Evolutionary conservation across 257 asterid species (phyloP).

Genomic region (Capsicum chinense): DNA sequence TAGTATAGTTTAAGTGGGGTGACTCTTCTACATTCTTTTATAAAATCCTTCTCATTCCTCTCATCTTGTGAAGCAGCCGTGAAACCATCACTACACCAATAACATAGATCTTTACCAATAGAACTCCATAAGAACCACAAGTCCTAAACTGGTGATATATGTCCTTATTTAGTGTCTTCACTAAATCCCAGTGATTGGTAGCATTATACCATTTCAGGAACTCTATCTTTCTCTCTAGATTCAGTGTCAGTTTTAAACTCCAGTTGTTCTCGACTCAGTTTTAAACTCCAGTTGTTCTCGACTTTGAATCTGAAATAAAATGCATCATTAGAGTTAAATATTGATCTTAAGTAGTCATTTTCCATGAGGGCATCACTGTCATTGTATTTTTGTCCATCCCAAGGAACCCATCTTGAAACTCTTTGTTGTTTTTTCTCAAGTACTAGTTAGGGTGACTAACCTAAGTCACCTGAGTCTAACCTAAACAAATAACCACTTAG

Average conservation of each 20-base stretch:
- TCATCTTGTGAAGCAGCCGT: constrained; percentile 34
- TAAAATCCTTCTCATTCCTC: constrained; percentile 40
- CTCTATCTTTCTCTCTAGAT: constrained; percentile 31
- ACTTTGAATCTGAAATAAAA: constrained; percentile 42
- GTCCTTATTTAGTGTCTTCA: too few relatives aligned
- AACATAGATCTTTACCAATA: constrained; percentile 26
- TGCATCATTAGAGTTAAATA: constrained; percentile 34
- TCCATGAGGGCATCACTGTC: constrained; percentile 32
- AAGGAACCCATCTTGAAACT: constrained; percentile 52
- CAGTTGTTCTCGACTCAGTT: constrained; percentile 25
- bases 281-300: neutral
- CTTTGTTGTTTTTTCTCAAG: constrained; percentile 41
- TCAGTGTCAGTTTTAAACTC: constrained; percentile 32
- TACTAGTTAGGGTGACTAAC: constrained; percentile 18
- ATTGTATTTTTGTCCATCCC: constrained; percentile 45
- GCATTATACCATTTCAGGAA: too few relatives aligned
- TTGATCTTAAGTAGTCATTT: constrained; percentile 33
- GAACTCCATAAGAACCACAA: too few relatives aligned
- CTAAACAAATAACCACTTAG: constrained; percentile 43
- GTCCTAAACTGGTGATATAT: too few relatives aligned
- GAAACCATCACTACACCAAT: constrained; percentile 49
- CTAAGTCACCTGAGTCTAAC: constrained; percentile 34
- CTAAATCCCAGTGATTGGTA: too few relatives aligned
- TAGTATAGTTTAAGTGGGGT: constrained; percentile 35
- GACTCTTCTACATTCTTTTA: constrained; percentile 39